A percentile compares a stretch with the other conserved stretches of the same genome.
Conservation (phyloP, 768 basidiomycete genomes). For the Butyriboletus loyo region DNA sequence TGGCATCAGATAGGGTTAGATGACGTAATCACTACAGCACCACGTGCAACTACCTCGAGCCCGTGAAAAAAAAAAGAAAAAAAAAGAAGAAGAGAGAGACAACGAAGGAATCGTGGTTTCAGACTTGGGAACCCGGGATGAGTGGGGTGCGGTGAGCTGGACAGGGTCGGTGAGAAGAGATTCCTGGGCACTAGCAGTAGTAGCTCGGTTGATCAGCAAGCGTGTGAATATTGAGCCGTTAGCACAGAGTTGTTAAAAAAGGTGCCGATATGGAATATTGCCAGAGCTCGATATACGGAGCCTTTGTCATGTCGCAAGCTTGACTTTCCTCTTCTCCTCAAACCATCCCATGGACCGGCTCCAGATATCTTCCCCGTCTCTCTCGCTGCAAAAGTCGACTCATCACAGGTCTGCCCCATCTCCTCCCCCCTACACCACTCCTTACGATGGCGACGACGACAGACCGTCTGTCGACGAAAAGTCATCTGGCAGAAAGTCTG, state of each 20-base stretch:
- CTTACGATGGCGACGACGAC: conserved; percentile 24
- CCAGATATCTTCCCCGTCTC: conserved; percentile 12
- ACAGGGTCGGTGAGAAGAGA: background rate
- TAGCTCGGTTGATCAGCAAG: conserved; percentile 8
- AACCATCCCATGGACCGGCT: conserved; percentile 26
- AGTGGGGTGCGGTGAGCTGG: too few species aligned
- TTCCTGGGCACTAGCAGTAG: background rate
- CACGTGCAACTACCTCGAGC: conserved; percentile 17
- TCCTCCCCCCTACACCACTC: conserved; percentile 4
- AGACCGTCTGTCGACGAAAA: conserved; percentile 22
- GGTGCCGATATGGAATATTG: conserved; percentile 39
- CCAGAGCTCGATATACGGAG: conserved; percentile 38
- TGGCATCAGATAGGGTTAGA: conserved; percentile 23
- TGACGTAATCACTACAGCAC: conserved; percentile 26
- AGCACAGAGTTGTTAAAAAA: conserved; percentile 34
- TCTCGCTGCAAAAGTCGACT: conserved; percentile 9
- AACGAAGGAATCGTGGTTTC: too few species aligned
- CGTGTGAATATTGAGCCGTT: conserved; percentile 32
- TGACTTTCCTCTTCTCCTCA: conserved; percentile 32
- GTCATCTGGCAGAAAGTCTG: conserved; percentile 19
- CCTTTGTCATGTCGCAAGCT: conserved; percentile 38
- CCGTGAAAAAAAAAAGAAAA: conserved; percentile 7
- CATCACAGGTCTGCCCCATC: conserved; percentile 11
- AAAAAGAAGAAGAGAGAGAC: background rate
- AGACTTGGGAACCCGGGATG: too few species aligned